phyloP scores from a whole-genome alignment of 1,284 basidiomycete species.

The Trichosporon coremiiforme region DNA sequence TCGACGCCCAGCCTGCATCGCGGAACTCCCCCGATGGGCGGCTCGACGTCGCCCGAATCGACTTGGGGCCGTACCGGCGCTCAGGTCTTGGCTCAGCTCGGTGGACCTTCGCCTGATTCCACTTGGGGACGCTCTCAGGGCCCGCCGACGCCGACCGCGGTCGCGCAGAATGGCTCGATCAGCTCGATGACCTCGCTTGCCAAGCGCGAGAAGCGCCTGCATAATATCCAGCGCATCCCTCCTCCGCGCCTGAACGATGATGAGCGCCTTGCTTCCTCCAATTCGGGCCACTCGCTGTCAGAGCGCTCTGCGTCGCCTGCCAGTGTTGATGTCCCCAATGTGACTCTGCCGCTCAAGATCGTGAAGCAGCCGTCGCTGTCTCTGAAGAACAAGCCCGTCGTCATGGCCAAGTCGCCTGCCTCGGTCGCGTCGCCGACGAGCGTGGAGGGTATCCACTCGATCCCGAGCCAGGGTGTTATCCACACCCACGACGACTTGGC shows the following conservation, averaged over 20 bases:
- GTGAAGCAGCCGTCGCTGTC: constrained; percentile 9
- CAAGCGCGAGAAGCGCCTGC: constrained; percentile 14
- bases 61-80: constrained; percentile 3
- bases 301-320: constrained; percentile 7
- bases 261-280: neutral
- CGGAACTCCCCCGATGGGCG: neutral
- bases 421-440: neutral
- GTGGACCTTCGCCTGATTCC: neutral
- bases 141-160: neutral
- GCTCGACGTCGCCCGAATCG: neutral
- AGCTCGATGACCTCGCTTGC: neutral
- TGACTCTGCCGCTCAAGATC: neutral
- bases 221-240: constrained; percentile 16
- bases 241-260: neutral
- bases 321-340: neutral
- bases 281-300: neutral
- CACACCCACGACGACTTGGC: neutral
- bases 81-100: neutral
- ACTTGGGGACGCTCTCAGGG: neutral
- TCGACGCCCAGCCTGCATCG: constrained; percentile 5
- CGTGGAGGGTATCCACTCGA: neutral
- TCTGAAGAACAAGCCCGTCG: neutral
- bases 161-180: neutral
- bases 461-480: neutral
- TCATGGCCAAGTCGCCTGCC: constrained; percentile 5